Evolutionary conservation across 1,284 basidiomycete genomes (phyloP).

Genomic region (Tylopilus orsonianus): DNA sequence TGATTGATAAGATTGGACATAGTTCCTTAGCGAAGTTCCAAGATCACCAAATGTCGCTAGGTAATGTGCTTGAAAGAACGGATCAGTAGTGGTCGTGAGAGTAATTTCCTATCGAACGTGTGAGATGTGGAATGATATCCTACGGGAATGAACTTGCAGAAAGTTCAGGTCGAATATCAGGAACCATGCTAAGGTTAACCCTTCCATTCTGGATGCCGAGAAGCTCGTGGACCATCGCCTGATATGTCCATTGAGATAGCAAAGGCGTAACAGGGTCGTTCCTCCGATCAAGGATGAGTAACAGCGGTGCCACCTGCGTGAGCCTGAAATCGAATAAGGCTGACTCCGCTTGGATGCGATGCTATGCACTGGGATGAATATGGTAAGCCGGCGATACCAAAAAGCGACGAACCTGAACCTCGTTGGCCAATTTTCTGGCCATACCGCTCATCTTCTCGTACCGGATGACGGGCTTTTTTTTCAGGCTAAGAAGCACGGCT

Average conservation of each 20-base stretch:
- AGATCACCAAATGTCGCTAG: constrained; percentile 97
- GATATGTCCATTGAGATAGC: constrained; percentile 99
- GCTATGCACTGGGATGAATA: constrained; percentile 41
- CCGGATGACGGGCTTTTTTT: constrained; percentile 92
- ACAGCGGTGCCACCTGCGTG: constrained; percentile 72
- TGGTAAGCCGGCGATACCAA: not conserved
- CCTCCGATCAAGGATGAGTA: constrained; percentile 84
- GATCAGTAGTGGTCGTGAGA: constrained; percentile 87
- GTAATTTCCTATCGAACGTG: constrained; percentile 78
- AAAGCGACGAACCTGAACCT: constrained; percentile 67
- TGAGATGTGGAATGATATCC: constrained; percentile 10
- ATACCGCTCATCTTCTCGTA: constrained; percentile 94
- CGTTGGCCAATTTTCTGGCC: constrained; percentile 86
- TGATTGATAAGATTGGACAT: constrained; percentile 93
- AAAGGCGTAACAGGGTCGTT: constrained; percentile 98
- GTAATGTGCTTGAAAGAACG: constrained; percentile 92
- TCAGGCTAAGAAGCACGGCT: constrained; percentile 89
- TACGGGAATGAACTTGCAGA: constrained; percentile 51
- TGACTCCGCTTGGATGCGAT: constrained; percentile 70
- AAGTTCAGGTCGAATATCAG: constrained; percentile 85
- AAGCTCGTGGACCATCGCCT: constrained; percentile 99
- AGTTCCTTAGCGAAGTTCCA: constrained; percentile 88
- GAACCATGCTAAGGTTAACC: constrained; percentile 83
- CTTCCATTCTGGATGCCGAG: constrained; percentile 94
- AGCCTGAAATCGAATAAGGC: constrained; percentile 76